phyloP scores from a whole-genome alignment of 331 rosid species.

The Quercus phellos region DNA sequence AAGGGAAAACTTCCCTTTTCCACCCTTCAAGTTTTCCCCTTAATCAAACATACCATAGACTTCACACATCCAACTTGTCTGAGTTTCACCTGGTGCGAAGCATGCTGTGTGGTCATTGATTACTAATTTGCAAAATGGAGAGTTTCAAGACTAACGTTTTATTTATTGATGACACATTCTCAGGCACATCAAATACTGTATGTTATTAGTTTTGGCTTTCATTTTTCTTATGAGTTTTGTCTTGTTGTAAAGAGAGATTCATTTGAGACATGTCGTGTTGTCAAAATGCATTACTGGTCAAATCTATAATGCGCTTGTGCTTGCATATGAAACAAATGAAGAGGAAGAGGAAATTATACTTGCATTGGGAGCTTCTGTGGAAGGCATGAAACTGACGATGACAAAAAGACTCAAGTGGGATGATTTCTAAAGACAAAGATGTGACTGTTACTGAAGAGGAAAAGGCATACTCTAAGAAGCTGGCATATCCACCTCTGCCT shows the following conservation, averaged over 20 bases:
- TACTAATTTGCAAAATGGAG: background rate
- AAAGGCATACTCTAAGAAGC: constrained; percentile 41
- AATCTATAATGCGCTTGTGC: background rate
- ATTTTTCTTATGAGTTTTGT: background rate
- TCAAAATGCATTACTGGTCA: background rate
- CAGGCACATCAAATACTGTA: background rate
- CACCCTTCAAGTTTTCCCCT: too few species aligned
- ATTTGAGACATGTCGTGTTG: background rate
- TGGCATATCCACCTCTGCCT: constrained; percentile 65
- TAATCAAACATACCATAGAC: background rate
- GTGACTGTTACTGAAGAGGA: constrained; percentile 26
- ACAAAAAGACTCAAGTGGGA: constrained; percentile 33
- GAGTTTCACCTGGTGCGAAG: background rate
- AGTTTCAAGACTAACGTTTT: background rate
- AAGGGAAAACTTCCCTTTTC: too few species aligned
- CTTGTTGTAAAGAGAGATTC: too few species aligned
- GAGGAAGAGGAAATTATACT: constrained; percentile 63
- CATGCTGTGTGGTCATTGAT: background rate
- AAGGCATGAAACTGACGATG: constrained; percentile 25
- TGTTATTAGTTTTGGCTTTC: background rate
- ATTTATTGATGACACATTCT: background rate
- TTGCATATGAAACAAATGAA: constrained; percentile 48
- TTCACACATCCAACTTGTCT: background rate
- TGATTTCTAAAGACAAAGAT: constrained; percentile 32
- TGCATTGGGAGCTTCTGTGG: constrained; percentile 74